Base-by-base conservation (phyloP, 305 asterid genomes). In the Caryopteris hybrid region DNA sequence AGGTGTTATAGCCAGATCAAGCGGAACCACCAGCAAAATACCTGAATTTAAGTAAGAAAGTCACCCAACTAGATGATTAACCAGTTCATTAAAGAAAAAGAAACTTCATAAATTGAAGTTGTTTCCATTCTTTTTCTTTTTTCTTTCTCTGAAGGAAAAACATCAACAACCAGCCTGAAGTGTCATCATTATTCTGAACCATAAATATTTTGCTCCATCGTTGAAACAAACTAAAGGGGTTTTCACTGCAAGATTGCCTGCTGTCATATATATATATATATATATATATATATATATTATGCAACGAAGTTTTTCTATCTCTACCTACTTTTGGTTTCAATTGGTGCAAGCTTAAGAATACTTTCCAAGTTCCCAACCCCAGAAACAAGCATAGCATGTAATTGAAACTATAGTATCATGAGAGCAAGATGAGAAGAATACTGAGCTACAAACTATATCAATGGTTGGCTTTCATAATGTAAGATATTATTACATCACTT, bases 1-100 rank as follows among this genome's bases (percentile, higher is more conserved):
- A 12, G 97, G 92, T 69, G 97, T 93, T 65, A 93, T 93, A 2
- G 96, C 88, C 69, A 93, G 76, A 81, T 87, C 77, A 61, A 93
- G 87, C 42, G 99, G 99, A 69, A 87, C 94, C 82, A 80, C 91
- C 77, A 88, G 78, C 20, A 79, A 70, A 59, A 87, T 68, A 52
- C 90, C 97, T 87, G 75, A 70, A 69, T 50, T 20, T 29, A n/a
- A 42, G 52, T 5, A 51, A 29, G 0, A 21, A 23, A 20, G 51
- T 61, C 51, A 14, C 43, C 36, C 64, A 57, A 68, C 50, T 31
- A 70, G 47, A 67, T 54, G n/a, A 47, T 52, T 58, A 17, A 20
- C 62, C 50, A 68, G 34, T 36, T 1, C 21, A 8, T 17, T n/a
- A 48, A 48, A 68, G 41, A 69, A 63, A 55, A 47, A n/a, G 0